Evolutionary conservation across 495 filamentous ascomycete species (phyloP), one percentile per base, ranked within the genome.

Genomic region (Bathelium albidoporum): DNA sequence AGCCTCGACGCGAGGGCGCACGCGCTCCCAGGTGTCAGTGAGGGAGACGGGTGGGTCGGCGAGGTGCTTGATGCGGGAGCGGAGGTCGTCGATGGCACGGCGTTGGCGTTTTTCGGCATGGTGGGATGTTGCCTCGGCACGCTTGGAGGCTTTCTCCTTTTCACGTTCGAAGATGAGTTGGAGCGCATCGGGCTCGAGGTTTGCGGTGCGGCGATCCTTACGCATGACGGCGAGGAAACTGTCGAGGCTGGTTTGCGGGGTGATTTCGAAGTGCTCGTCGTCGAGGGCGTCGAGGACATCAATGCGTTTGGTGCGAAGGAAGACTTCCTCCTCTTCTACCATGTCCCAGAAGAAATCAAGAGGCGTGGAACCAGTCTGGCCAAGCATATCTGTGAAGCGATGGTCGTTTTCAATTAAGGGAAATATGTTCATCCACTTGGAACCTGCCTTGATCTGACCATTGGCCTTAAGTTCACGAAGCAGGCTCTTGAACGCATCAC

Each of bases 341-440:
- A 91, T 81, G 75, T 99, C 95, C 93, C 95, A 96, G 76, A 97
- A 96, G 10, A 99, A 78, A 63, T 99, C 94, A 64, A 96, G 79
- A n/a, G 93, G 89, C 3, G 84, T 89, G 2, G 94, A 97, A 60
- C 95, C 95, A 45, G 84, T 71, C 68, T 94, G 90, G 49, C 92
- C 94, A 32, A 94, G 82, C 77, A 96, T 88, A 58, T 84, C 89
- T 70, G 79, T 82, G 76, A 95, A 97, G 62, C 91, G 87, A 53
- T 89, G 81, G 68, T 97, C 94, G 68, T 88, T 79, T 66, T 88
- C 82, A 68, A 99, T 83, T 59, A 87, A 71, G 2, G 89, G 88
- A 69, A 88, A 81, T 65, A 96, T 80, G 62, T 91, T 81, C 77
- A 81, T 89, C 94, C 94, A 99, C 73, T 93, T 96, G 44, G 85